Conservation (phyloP, 352 stramenopile genomes). For the Pythium rishiriense region DNA sequence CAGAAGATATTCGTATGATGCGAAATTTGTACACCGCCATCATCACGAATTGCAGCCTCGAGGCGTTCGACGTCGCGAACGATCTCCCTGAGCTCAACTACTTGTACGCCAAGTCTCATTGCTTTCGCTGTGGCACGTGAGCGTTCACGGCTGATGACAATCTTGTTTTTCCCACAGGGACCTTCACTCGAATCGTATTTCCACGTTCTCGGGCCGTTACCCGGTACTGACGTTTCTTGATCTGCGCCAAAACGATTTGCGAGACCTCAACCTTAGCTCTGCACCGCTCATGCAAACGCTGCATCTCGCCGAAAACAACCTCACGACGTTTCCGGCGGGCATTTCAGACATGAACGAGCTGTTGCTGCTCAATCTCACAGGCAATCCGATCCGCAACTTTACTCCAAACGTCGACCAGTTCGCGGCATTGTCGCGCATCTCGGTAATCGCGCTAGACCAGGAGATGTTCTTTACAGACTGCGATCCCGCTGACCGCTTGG, state of each 20-base stretch:
- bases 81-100: neutral
- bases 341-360: slow-evolving; percentile 11
- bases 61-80: neutral
- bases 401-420: slow-evolving; percentile 13
- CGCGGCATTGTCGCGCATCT: slow-evolving; percentile 5
- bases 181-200: slow-evolving; percentile 10
- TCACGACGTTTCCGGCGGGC: neutral
- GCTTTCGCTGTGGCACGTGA: neutral
- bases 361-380: slow-evolving; percentile 13
- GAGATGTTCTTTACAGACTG: slow-evolving; percentile 19
- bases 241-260: slow-evolving; percentile 13
- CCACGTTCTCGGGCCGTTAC: slow-evolving; percentile 10
- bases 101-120: neutral
- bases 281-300: slow-evolving; percentile 7
- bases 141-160: neutral
- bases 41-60: slow-evolving; percentile 8
- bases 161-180: neutral
- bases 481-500: neutral
- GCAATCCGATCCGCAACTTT: slow-evolving; percentile 19
- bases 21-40: neutral
- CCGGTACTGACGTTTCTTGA: slow-evolving; percentile 5
- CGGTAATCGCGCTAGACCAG: slow-evolving; percentile 13
- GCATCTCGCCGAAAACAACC: slow-evolving; percentile 12
- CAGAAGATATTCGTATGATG: slow-evolving; percentile 3
- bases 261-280: slow-evolving; percentile 3